Conservation (phyloP, 306 rosid species). For the Sicyos baderoa region DNA sequence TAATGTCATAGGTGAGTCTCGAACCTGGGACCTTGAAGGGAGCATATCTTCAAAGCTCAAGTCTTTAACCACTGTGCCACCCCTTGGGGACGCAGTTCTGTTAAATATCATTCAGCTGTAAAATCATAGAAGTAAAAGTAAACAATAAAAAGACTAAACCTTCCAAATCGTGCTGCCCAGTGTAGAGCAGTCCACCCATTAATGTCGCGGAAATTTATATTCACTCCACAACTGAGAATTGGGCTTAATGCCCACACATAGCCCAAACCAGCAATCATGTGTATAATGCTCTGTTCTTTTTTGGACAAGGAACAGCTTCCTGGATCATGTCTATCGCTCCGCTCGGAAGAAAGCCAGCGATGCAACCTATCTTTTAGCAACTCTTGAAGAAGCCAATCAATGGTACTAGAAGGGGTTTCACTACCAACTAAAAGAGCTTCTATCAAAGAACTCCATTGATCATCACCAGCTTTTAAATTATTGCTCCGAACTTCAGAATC, state of each 20-base stretch:
- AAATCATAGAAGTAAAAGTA: constrained; percentile 18
- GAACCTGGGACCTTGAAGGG: too few species aligned
- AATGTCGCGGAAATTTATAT: constrained; percentile 88
- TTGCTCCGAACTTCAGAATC: constrained; percentile 34
- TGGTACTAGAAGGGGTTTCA: constrained; percentile 56
- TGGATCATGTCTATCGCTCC: constrained; percentile 33
- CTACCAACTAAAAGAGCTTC: constrained; percentile 58
- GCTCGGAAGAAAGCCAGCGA: constrained; percentile 60
- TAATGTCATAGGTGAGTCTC: too few species aligned
- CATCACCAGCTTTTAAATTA: constrained; percentile 44
- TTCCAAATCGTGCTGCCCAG: constrained; percentile 94
- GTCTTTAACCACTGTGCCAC: too few species aligned
- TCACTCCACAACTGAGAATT: constrained; percentile 61
- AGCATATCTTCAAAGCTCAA: too few species aligned
- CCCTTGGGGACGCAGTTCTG: too few species aligned
- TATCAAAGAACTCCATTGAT: constrained; percentile 54
- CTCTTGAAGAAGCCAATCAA: constrained; percentile 74
- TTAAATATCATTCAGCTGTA: constrained; percentile 4
- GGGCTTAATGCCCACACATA: constrained; percentile 86
- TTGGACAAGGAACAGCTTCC: constrained; percentile 61
- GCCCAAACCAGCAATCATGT: constrained; percentile 86
- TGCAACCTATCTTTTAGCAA: constrained; percentile 72
- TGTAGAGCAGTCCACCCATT: constrained; percentile 92
- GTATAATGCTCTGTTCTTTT: constrained; percentile 88
- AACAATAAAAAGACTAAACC: constrained; percentile 31